phyloP scores from a whole-genome alignment of 805 yeast genomes.

The Nakazawaea ambrosiae region DNA sequence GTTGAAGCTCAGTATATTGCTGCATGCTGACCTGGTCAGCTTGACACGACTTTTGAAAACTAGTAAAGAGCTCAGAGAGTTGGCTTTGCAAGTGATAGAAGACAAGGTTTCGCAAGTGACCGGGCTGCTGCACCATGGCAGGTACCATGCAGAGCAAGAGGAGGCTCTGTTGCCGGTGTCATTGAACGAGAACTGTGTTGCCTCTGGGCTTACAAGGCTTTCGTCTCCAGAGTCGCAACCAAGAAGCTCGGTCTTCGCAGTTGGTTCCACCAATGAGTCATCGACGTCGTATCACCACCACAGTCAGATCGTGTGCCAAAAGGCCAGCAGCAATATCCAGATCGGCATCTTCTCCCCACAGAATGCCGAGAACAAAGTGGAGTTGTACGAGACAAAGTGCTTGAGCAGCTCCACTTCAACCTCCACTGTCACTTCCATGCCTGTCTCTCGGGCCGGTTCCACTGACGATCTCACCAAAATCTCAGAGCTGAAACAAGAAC shows the following conservation, averaged over 20 bases:
- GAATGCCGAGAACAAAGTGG: conserved; percentile 15
- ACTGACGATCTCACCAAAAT: background rate
- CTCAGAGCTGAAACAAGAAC: background rate
- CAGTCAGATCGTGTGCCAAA: too few relatives aligned
- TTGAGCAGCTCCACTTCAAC: conserved; percentile 6
- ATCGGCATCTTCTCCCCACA: conserved; percentile 23
- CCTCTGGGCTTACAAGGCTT: background rate
- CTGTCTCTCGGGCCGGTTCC: background rate
- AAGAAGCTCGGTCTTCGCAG: background rate
- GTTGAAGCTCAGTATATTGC: conserved; percentile 16
- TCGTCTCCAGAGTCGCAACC: background rate
- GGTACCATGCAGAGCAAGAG: too few relatives aligned
- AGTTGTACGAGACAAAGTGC: conserved; percentile 19
- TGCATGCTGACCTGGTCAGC: conserved; percentile 11
- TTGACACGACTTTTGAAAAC: conserved; percentile 11
- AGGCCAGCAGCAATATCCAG: conserved; percentile 13
- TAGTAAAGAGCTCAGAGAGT: conserved; percentile 7
- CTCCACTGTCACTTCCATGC: background rate
- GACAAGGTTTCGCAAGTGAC: conserved; percentile 8
- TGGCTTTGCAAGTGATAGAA: conserved; percentile 10
- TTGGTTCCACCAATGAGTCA: too few relatives aligned
- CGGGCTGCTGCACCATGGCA: conserved; percentile 1
- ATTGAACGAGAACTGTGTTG: background rate
- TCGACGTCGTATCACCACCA: too few relatives aligned
- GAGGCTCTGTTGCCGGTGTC: background rate